A percentile compares a stretch with the other conserved stretches of the same genome.
Conservation (phyloP, 2,329 filamentous ascomycete genomes). For the Helotiales sp. region DNA sequence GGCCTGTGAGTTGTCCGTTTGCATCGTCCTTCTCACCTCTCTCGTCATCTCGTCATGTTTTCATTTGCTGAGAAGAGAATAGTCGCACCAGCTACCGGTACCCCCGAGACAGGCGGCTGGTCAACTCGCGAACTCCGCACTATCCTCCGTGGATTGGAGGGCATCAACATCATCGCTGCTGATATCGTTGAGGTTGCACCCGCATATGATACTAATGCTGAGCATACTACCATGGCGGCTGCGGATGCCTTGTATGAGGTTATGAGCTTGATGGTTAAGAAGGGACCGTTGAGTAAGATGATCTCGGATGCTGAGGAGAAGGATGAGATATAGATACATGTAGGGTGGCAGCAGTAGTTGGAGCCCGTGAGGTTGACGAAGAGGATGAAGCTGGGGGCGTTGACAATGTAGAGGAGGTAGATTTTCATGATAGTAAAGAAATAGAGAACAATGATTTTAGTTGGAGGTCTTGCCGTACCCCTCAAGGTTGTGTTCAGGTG, state of each 20-base stretch:
- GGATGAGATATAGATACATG: constrained; percentile 33
- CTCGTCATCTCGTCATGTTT: background rate
- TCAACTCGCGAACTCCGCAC: constrained; percentile 74
- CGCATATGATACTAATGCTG: constrained; percentile 74
- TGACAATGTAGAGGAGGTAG: background rate
- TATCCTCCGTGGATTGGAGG: constrained; percentile 71
- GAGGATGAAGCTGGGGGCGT: background rate
- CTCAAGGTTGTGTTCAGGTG: background rate
- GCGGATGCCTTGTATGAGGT: constrained; percentile 76
- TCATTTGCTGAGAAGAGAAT: constrained; percentile 21
- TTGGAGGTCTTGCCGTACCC: background rate
- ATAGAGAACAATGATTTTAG: background rate
- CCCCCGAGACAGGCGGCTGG: constrained; percentile 79
- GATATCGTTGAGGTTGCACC: constrained; percentile 78
- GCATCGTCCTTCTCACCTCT: background rate
- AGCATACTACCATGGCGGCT: constrained; percentile 75
- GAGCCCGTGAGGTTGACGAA: background rate
- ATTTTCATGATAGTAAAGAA: background rate
- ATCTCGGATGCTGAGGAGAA: constrained; percentile 33
- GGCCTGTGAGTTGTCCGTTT: constrained; percentile 59
- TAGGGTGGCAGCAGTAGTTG: background rate
- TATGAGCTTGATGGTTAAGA: constrained; percentile 83
- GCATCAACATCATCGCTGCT: constrained; percentile 70
- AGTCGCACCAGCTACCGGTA: constrained; percentile 76
- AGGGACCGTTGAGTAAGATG: constrained; percentile 67